Conservation (phyloP, 2,329 filamentous ascomycete genomes). For the Rugonectria rugulosa region DNA sequence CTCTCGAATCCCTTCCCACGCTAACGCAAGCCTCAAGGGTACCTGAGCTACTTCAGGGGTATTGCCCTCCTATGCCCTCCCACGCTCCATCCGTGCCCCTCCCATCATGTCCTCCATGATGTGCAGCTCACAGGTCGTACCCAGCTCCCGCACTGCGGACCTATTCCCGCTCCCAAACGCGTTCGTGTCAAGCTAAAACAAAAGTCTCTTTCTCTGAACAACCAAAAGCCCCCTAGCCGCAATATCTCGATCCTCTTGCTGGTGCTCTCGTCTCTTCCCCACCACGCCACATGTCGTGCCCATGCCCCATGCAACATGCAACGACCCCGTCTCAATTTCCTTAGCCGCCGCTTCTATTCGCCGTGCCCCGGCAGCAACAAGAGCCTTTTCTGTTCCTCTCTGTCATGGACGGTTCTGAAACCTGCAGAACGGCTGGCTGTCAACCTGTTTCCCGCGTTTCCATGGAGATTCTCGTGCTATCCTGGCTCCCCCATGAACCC, state of each 20-base stretch:
- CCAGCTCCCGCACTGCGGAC: constrained; percentile 21
- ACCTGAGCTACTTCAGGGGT: not conserved
- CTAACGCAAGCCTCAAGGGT: not conserved
- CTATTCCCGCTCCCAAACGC: constrained; percentile 14
- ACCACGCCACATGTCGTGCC: not conserved
- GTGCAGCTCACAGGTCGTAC: constrained; percentile 28
- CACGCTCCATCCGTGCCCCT: not conserved
- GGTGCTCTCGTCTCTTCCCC: constrained; percentile 3
- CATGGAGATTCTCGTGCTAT: not conserved
- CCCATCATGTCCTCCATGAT: constrained; percentile 26
- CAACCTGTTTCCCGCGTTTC: constrained; percentile 18
- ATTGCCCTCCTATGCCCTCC: not conserved
- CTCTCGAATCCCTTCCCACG: not conserved
- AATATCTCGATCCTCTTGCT: constrained; percentile 7
- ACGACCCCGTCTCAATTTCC: constrained; percentile 38
- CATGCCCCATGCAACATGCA: constrained; percentile 33
- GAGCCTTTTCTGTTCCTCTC: not conserved
- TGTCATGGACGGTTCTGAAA: constrained; percentile 24
- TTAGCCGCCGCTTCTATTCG: constrained; percentile 18
- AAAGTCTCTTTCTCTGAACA: not conserved
- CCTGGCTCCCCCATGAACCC: not conserved
- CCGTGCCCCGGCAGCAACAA: not conserved
- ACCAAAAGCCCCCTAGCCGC: constrained; percentile 2
- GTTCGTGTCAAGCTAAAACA: constrained; percentile 16
- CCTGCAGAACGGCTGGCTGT: constrained; percentile 39